A percentile compares a stretch with the other conserved stretches of the same genome.
Conservation (phyloP, 1,284 basidiomycete species). For the Tetrapyrgos nigripes region DNA sequence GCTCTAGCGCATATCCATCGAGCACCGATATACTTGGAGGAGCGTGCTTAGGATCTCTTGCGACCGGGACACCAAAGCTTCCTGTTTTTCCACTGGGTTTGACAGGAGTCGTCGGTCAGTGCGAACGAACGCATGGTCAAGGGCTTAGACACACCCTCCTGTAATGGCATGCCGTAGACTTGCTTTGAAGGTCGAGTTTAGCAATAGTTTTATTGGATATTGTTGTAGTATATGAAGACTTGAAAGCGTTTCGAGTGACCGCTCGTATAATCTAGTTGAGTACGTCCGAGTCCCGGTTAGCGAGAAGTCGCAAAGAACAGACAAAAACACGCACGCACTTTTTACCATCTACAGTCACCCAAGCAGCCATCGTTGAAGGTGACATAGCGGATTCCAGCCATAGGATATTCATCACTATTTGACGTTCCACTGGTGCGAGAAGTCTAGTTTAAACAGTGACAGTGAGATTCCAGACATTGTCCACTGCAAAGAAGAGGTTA, state of each 20-base stretch:
- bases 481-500: neutral
- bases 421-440: conserved; percentile 85
- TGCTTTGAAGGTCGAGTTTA: conserved; percentile 82
- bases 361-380: conserved; percentile 77
- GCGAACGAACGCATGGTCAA: too few species aligned
- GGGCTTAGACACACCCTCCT: conserved; percentile 89
- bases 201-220: conserved; percentile 62
- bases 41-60: conserved; percentile 63
- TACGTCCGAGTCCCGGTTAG: too few species aligned
- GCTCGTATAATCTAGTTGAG: conserved; percentile 74
- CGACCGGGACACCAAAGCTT: conserved; percentile 90
- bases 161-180: conserved; percentile 89
- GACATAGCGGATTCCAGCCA: conserved; percentile 88
- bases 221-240: conserved; percentile 80
- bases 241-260: conserved; percentile 69
- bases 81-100: conserved; percentile 84
- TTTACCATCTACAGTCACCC: conserved; percentile 80
- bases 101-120: conserved; percentile 14
- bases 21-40: conserved; percentile 68
- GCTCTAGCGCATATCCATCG: conserved; percentile 87
- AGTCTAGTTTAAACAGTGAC: conserved; percentile 57
- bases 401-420: conserved; percentile 90
- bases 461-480: neutral
- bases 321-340: conserved; percentile 54
- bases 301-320: conserved; percentile 22